Percentiles rank a stretch among this genome's conserved stretches.
These are phyloP conservation scores for Thelonectria olida DNA, from an alignment of 2,329 filamentous ascomycete genomes.

Conservation along the genomic window DNA sequence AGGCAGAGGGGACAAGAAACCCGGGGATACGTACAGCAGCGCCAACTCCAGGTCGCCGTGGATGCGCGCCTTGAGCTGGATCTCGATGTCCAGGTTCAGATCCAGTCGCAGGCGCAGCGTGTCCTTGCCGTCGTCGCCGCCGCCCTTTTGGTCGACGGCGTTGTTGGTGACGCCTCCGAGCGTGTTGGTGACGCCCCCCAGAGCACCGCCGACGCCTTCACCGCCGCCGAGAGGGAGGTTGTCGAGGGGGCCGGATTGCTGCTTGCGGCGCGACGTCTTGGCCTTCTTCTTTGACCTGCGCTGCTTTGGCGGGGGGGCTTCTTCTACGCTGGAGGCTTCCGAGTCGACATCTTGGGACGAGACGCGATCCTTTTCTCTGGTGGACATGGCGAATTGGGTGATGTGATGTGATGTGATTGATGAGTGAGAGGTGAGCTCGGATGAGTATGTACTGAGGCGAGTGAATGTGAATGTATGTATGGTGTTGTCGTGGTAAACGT, in stretches of 20 bases:
- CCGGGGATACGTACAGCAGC: constrained; percentile 61
- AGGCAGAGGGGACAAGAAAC: neutral
- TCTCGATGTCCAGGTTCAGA: constrained; percentile 84
- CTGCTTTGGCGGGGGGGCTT: constrained; percentile 32
- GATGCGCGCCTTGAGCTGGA: constrained; percentile 86
- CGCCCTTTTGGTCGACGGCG: constrained; percentile 48
- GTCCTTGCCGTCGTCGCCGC: constrained; percentile 62
- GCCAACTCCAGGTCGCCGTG: constrained; percentile 84
- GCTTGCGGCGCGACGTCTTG: constrained; percentile 40
- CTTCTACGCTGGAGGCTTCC: constrained; percentile 36
- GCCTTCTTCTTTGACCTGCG: constrained; percentile 42
- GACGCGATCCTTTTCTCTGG: constrained; percentile 41
- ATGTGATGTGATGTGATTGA: constrained; percentile 6
- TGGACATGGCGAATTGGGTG: constrained; percentile 27
- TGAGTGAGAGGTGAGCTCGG: neutral
- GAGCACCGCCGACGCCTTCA: constrained; percentile 47
- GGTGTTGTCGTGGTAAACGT: neutral
- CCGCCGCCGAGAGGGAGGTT: constrained; percentile 49
- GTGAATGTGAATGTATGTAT: neutral
- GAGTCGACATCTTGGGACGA: constrained; percentile 32
- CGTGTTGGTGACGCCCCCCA: constrained; percentile 51
- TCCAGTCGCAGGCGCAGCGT: constrained; percentile 76
- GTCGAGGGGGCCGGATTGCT: constrained; percentile 47
- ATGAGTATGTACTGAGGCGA: neutral
- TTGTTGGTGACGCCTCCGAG: constrained; percentile 52